phyloP scores from a whole-genome alignment of 768 basidiomycete species.

The Naematelia aurantialba region DNA sequence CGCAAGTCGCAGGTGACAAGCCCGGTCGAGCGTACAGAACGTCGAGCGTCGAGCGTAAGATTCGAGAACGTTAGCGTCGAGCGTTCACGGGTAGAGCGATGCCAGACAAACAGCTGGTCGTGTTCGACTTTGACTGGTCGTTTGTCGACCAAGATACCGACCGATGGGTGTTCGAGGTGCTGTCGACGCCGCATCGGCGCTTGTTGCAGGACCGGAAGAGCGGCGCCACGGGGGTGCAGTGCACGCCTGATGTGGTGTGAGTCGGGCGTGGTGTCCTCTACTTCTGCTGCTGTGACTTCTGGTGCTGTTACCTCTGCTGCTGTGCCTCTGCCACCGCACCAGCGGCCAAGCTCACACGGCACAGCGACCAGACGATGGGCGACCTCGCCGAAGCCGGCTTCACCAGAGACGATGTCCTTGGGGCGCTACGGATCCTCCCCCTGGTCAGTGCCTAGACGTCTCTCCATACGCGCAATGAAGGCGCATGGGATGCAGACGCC shows the following conservation, averaged over 20 bases:
- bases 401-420: slow-evolving; percentile 69
- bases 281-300: slow-evolving; percentile 1
- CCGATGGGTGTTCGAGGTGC: slow-evolving; percentile 71
- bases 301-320: neutral
- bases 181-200: slow-evolving; percentile 76
- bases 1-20: no score
- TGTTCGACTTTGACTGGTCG: slow-evolving; percentile 97
- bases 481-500: neutral
- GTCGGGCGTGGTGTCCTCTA: no score
- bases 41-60: no score
- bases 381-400: slow-evolving; percentile 69
- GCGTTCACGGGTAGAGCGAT: no score
- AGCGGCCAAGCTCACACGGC: no score
- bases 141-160: slow-evolving; percentile 87
- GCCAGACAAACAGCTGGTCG: slow-evolving; percentile 63
- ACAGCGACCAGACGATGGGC: slow-evolving; percentile 54
- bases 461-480: neutral
- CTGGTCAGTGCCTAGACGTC: slow-evolving; percentile 61
- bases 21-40: no score
- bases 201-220: slow-evolving; percentile 68
- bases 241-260: slow-evolving; percentile 89
- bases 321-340: neutral
- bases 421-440: slow-evolving; percentile 74
- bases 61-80: no score
- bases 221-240: slow-evolving; percentile 57